Base-by-base conservation (phyloP, 139 green algal species). In the Pleodorina starrii region DNA sequence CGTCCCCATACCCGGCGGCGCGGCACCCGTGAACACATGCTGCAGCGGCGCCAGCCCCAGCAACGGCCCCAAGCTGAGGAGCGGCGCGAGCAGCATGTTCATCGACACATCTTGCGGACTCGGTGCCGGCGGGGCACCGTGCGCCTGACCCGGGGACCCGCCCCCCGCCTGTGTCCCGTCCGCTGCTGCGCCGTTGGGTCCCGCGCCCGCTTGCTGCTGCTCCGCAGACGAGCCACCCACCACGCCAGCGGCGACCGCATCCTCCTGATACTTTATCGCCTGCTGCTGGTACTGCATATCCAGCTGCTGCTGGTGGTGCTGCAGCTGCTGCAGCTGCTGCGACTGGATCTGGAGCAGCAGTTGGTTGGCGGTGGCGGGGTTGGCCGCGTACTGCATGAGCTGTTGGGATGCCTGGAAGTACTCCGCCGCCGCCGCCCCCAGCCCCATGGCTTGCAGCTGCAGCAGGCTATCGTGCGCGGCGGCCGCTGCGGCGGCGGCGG, bases 351-450 rank as follows among this genome's bases (percentile, higher is more conserved):
- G 80, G 40, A 75, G 29, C 60, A 60, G 80, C 80, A 86, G 43
- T 27, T 60, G 59, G 29, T 51, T 69, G 4, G 74, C 74, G 10
- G 14, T 71, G 32, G 76, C 76, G 16, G 48, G 76, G 50, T 69
- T 69, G 7, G 48, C 76, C 0, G 48, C 76, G 50, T 84, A 84
- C 46, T 84, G 48, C 48, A 84, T 69, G 14, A 84, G 76, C 14
- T 84, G 76, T 48, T 84, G 76, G 7, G 76, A 84, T 32, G 48
- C 48, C n/a, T 69, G 40, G 9, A 84, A 11, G 76, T 84, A 84
- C 50, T 84, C 76, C 21, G 76, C 76, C 38, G 76, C 76, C 35
- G 76, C 48, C 5, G 76, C 76, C 14, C 76, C 76, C 32, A 84
- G 76, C n/a, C 48, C 48, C 76, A 84, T 50, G 16, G 48, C 76